These are phyloP conservation scores for Paspalum vaginatum DNA, from an alignment of 176 grass and related monocot species.

Conservation along the genomic window DNA sequence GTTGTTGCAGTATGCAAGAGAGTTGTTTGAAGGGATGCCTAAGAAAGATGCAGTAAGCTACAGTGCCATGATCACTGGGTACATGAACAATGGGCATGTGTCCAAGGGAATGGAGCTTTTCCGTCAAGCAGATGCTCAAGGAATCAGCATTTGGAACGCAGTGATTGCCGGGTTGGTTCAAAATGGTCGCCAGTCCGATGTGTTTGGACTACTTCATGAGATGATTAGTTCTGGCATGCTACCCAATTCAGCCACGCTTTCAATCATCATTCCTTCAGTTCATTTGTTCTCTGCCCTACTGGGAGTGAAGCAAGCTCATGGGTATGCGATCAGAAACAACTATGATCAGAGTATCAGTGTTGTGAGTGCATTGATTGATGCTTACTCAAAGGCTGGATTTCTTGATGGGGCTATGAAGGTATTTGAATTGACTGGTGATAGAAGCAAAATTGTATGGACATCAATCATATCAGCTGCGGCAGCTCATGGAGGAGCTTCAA, in stretches of 20 bases:
- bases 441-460: conserved; percentile 60
- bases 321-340: conserved; percentile 57
- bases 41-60: conserved; percentile 65
- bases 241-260: conserved; percentile 66
- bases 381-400: conserved; percentile 65
- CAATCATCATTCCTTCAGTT: conserved; percentile 57
- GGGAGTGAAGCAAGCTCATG: conserved; percentile 70
- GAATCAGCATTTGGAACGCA: conserved; percentile 65
- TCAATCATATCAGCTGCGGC: conserved; percentile 63
- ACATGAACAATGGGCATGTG: conserved; percentile 64
- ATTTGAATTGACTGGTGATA: conserved; percentile 44
- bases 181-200: conserved; percentile 50
- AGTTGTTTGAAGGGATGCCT: conserved; percentile 61
- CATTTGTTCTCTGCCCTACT: conserved; percentile 52
- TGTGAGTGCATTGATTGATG: conserved; percentile 55
- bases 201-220: conserved; percentile 46
- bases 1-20: conserved; percentile 52
- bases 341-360: conserved; percentile 58
- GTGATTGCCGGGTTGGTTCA: conserved; percentile 59
- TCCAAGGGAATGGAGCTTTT: conserved; percentile 59
- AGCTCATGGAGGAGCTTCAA: conserved; percentile 58
- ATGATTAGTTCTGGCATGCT: conserved; percentile 56
- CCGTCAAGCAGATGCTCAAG: conserved; percentile 38
- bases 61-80: conserved; percentile 70
- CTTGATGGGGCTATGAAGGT: conserved; percentile 46